Conservation (phyloP, 1,139 yeast species). For the Pneumocystis wakefieldiae region DNA sequence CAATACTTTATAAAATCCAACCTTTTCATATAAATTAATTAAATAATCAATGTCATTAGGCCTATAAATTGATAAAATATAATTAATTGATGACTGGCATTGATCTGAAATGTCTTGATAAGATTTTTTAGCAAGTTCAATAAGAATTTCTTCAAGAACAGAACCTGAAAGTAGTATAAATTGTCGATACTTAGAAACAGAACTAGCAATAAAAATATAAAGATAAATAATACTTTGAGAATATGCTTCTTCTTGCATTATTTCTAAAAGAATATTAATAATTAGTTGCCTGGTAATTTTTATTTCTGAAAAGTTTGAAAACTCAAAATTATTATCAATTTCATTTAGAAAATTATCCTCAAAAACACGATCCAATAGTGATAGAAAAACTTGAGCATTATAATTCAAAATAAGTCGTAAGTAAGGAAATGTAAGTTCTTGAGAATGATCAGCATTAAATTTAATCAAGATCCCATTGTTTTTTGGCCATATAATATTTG, state of each 20-base stretch:
- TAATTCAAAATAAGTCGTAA: constrained; percentile 34
- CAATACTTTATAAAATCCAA: constrained; percentile 43
- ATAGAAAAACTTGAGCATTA: constrained; percentile 44
- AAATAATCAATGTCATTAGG: constrained; percentile 37
- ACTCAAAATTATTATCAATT: constrained; percentile 14
- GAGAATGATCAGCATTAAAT: constrained; percentile 17
- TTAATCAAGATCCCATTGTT: constrained; percentile 20
- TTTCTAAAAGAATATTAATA: constrained; percentile 48
- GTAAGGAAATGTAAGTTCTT: constrained; percentile 44
- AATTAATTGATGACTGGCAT: constrained; percentile 58
- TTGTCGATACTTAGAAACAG: constrained; percentile 67
- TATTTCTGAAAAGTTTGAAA: constrained; percentile 17
- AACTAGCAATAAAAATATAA: constrained; percentile 57
- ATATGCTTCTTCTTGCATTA: constrained; percentile 26
- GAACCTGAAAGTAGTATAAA: constrained; percentile 56
- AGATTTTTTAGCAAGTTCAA: constrained; percentile 35
- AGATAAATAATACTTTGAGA: constrained; percentile 30
- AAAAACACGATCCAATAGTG: constrained; percentile 59
- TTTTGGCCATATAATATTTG: constrained; percentile 35
- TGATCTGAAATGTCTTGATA: constrained; percentile 33
- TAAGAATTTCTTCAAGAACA: constrained; percentile 34
- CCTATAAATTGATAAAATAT: constrained; percentile 46
- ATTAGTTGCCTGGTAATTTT: constrained; percentile 46
- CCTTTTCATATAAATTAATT: constrained; percentile 38
- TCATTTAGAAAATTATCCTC: constrained; percentile 53